Percentiles rank a stretch among this genome's conserved stretches.
Conservation (phyloP, 345 rosid species). For the Citrus sp. region DNA sequence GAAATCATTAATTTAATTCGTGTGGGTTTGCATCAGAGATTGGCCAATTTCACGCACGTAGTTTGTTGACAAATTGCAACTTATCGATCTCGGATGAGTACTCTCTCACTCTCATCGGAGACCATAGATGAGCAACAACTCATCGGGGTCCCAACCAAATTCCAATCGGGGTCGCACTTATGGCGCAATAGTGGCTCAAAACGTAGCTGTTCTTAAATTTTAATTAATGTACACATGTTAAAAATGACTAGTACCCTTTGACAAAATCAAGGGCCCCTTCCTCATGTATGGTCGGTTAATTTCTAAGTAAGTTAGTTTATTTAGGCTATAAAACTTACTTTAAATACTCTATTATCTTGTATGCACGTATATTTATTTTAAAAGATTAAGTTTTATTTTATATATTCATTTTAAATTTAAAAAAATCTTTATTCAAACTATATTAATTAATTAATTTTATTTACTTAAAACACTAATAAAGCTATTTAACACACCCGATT, state of each 20-base stretch:
- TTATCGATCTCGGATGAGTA: neutral
- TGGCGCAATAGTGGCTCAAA: constrained; percentile 3
- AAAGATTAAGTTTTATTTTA: too few species aligned
- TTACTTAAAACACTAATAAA: too few species aligned
- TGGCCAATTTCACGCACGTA: neutral
- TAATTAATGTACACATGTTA: constrained; percentile 17
- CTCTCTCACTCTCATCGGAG: neutral
- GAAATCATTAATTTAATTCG: neutral
- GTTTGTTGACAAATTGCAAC: neutral
- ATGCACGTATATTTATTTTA: too few species aligned
- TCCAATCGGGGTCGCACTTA: neutral
- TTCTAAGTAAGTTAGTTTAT: fast-evolving
- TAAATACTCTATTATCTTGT: too few species aligned
- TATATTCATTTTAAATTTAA: too few species aligned
- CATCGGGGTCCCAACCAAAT: constrained; percentile 12
- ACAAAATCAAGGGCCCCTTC: neutral
- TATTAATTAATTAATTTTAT: too few species aligned
- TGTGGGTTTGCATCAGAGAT: neutral
- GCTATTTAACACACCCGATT: too few species aligned
- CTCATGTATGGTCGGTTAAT: neutral
- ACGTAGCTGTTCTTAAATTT: constrained; percentile 1
- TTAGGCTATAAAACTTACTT: too few species aligned
- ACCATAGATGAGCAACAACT: neutral
- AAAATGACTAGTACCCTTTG: neutral
- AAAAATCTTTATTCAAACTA: too few species aligned